Evolutionary conservation across 164 flowering plant genomes (phyloP).

Genomic region (Liquidambar formosana): DNA sequence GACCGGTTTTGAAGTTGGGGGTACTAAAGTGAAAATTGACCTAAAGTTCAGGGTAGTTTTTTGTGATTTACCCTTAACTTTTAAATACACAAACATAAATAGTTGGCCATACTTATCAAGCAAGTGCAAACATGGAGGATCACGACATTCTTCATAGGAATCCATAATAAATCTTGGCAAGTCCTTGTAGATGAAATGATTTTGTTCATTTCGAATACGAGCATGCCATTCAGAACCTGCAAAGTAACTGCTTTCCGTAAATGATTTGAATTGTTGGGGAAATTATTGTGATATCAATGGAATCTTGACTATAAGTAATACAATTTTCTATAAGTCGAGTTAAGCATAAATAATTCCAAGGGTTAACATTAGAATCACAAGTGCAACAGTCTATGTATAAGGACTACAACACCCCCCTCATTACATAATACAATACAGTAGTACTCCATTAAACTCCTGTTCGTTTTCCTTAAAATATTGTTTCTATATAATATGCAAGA

Average conservation of each 20-base stretch:
- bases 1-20: too few species aligned
- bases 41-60: too few species aligned
- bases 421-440: too few species aligned
- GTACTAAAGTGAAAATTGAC: too few species aligned
- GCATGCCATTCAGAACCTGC: constrained; percentile 95
- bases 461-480: too few species aligned
- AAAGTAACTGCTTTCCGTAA: constrained; percentile 32
- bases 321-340: background rate
- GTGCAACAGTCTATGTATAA: background rate
- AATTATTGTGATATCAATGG: background rate
- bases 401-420: background rate
- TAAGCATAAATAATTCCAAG: background rate
- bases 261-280: constrained; percentile 15
- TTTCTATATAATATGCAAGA: too few species aligned
- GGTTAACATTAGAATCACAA: background rate
- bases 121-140: constrained; percentile 78
- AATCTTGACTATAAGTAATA: background rate
- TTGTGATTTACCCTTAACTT: too few species aligned
- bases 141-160: constrained; percentile 84
- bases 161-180: constrained; percentile 84
- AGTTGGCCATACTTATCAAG: constrained; percentile 73
- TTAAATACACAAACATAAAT: background rate
- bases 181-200: constrained; percentile 71
- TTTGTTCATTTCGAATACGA: constrained; percentile 46
- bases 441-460: too few species aligned